Evolutionary conservation across 2,329 filamentous ascomycete species (phyloP).

Genomic region (Colletotrichum cuscutae): DNA sequence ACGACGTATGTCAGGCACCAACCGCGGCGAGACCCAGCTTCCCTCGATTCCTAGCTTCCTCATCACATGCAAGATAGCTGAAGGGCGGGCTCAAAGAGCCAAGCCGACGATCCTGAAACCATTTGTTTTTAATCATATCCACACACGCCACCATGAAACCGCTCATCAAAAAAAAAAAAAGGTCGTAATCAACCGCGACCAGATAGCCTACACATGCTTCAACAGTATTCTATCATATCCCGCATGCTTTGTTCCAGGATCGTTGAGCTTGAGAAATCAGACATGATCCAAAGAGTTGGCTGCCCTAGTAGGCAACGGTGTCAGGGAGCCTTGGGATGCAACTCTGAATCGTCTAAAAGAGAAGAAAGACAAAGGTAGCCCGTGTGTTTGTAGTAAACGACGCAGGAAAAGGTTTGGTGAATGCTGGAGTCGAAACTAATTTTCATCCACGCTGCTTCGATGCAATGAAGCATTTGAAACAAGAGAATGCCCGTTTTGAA

Average conservation of each 20-base stretch:
- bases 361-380: background rate
- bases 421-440: constrained; percentile 9
- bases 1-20: background rate
- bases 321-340: background rate
- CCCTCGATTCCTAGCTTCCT: constrained; percentile 5
- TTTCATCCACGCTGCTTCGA: constrained; percentile 21
- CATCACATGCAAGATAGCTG: constrained; percentile 19
- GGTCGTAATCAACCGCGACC: constrained; percentile 8
- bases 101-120: constrained; percentile 30
- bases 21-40: background rate
- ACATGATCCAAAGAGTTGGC: background rate
- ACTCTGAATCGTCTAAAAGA: constrained; percentile 1
- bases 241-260: constrained; percentile 24
- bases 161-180: background rate
- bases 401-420: background rate
- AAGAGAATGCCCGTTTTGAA: constrained; percentile 28
- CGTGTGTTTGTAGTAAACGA: background rate
- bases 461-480: constrained; percentile 23
- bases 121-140: background rate
- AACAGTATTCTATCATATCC: constrained; percentile 24
- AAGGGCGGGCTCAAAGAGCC: background rate
- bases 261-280: background rate
- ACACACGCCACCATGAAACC: background rate
- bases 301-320: background rate
- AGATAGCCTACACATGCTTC: constrained; percentile 29